Base-by-base conservation (phyloP, 163 green algal genomes). In the Volvox carteri region DNA sequence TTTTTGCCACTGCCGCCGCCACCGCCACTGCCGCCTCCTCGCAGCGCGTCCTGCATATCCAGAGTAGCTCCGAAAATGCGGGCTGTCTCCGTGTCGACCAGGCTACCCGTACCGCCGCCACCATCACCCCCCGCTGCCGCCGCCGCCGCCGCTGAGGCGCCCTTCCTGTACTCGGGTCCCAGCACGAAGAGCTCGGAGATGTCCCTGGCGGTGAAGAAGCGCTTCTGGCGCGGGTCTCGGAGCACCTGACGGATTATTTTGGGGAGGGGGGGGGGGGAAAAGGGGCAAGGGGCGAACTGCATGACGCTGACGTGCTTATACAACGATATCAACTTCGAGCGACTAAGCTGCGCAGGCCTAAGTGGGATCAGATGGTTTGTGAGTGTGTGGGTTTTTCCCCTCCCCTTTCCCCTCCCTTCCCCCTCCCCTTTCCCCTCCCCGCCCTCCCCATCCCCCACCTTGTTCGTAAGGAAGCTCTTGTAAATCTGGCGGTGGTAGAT, bases 401-500 rank as follows among this genome's bases (percentile, higher is more conserved):
- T 28, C 67, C 67, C 30, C 67, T 35, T 35, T 50, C 33, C 67
- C 33, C 30, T 35, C 5, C 23, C 14, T 52, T 28, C 33, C n/a
- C 1, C 18, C 3, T 4, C 67, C 18, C 35, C 67, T 77, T 28
- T 39, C 62, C 30, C n/a, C n/a, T n/a, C n/a, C 18, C 28, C 62
- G 28, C 62, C n/a, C n/a, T 44, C 30, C 62, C n/a, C 18, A 2
- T 5, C 2, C 30, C 77, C 5, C 41, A 93, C 96, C 90, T 97
- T 98, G 92, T 98, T 97, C 21, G 97, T 98, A 23, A 99, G 92
- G 87, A 98, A 98, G 91, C 97, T 95, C 91, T 99, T 99, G 93
- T 99, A 99, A 56, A 99, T 97, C 92, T 98, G 96, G 41, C 96
- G 91, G 92, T 99, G 97, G 92, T 99, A 99, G 14, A 99, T 92